Conservation (phyloP, 371 early-diverging fungal genomes). For the Blakeslea trispora region DNA sequence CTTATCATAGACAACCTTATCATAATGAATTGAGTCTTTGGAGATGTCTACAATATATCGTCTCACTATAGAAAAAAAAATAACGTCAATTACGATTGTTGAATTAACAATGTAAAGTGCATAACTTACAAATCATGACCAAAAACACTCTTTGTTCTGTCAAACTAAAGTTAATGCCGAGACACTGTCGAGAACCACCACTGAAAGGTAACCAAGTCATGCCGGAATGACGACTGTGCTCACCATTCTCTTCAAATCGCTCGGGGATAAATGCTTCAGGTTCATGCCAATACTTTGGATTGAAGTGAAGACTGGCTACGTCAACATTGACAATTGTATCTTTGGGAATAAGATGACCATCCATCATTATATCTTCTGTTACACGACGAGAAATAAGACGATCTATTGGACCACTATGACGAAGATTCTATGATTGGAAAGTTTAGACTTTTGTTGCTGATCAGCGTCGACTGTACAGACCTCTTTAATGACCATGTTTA, state of each 20-base stretch:
- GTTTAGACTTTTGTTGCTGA: neutral
- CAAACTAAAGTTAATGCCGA: constrained; percentile 35
- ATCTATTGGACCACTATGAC: constrained; percentile 40
- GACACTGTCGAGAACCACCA: constrained; percentile 33
- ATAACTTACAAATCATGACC: constrained; percentile 35
- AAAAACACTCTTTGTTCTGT: constrained; percentile 34
- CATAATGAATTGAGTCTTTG: constrained; percentile 26
- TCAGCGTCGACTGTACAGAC: constrained; percentile 3
- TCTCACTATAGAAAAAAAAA: constrained; percentile 20
- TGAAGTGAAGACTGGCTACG: constrained; percentile 34
- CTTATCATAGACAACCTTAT: constrained; percentile 18
- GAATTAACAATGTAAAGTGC: no score
- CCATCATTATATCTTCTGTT: constrained; percentile 26
- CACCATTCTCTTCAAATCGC: constrained; percentile 17
- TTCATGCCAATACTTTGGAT: constrained; percentile 22
- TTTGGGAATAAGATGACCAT: constrained; percentile 43
- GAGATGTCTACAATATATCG: constrained; percentile 32
- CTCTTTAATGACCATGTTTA: constrained; percentile 46
- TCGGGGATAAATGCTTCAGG: constrained; percentile 29
- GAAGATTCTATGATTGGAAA: constrained; percentile 30
- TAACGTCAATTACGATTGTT: neutral
- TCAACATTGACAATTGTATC: constrained; percentile 38
- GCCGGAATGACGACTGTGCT: constrained; percentile 8
- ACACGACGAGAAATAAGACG: constrained; percentile 24
- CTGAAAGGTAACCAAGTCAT: constrained; percentile 34